A percentile compares a stretch with the other conserved stretches of the same genome.
Evolutionary conservation across 2,329 filamentous ascomycete genomes (phyloP).

Genomic region (Exophiala mesophila): DNA sequence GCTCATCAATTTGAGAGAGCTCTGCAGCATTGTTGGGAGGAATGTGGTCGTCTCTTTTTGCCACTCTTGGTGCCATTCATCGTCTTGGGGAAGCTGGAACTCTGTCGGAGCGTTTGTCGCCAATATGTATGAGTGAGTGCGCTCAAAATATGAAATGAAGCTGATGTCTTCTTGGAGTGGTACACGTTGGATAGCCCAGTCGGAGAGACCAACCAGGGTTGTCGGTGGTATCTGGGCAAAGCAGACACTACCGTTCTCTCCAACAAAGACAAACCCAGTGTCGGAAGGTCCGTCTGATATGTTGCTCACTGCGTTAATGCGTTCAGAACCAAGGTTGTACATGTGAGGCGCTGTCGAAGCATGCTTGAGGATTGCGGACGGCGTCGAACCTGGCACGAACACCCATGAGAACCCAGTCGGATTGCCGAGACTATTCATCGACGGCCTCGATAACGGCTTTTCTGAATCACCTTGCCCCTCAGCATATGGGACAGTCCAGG

Average conservation of each 20-base stretch:
- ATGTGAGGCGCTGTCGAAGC: slow-evolving; percentile 71
- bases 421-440: slow-evolving; percentile 41
- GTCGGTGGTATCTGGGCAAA: slow-evolving; percentile 59
- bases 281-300: slow-evolving; percentile 64
- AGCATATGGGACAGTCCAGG: slow-evolving; percentile 50
- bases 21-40: slow-evolving; percentile 64
- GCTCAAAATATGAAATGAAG: slow-evolving; percentile 69
- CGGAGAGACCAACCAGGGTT: slow-evolving; percentile 66
- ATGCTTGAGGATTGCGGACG: slow-evolving; percentile 77
- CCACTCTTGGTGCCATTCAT: slow-evolving; percentile 77
- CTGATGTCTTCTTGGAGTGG: slow-evolving; percentile 65
- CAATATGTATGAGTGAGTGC: slow-evolving; percentile 69
- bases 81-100: slow-evolving; percentile 82
- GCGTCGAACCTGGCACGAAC: slow-evolving; percentile 74
- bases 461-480: slow-evolving; percentile 51
- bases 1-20: slow-evolving; percentile 72
- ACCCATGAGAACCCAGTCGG: slow-evolving; percentile 75
- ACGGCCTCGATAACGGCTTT: slow-evolving; percentile 34
- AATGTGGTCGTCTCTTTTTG: slow-evolving; percentile 57
- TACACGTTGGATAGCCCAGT: slow-evolving; percentile 70
- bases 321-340: slow-evolving; percentile 63
- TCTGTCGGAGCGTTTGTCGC: slow-evolving; percentile 63
- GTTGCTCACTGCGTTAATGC: slow-evolving; percentile 65
- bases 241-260: slow-evolving; percentile 46
- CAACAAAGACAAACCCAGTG: slow-evolving; percentile 72